Evolutionary conservation across 352 stramenopile genomes (phyloP), one percentile per base, ranked within the genome.

Genomic region (Pythium sp.): DNA sequence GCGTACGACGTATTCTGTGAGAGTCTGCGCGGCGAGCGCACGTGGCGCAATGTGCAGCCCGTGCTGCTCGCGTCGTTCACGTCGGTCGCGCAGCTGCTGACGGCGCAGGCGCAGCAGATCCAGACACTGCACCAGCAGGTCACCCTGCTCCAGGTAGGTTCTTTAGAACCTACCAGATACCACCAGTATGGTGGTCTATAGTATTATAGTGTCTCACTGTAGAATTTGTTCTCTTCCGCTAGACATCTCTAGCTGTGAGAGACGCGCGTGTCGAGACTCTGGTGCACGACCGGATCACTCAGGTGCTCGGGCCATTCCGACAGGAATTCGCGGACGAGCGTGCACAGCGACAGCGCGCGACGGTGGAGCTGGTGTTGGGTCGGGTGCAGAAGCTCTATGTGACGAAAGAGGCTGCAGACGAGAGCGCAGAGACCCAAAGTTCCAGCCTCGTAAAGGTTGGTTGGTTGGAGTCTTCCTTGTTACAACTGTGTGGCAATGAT

Each of bases 31-130:
- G 75, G 60, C 34, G 82, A 88, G 58, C 74, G 80, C 43, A 74
- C 82, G 43, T 92, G 84, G 86, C 64, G 75, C 28, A 94, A 94
- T 58, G 77, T 91, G 43, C 86, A 92, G 59, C 54, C 64, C 9
- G 75, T 86, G 18, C 59, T 94, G 24, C 69, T 73, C 2, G 68
- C 71, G 46, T 77, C 79, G 14, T 80, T 93, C n/a, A 51, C 28
- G 18, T 46, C 71, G 7, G 62, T 92, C 9, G 77, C 68, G 12
- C 60, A 61, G n/a, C 65, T 87, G 57, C 66, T 90, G 18, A 65
- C 46, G 14, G 65, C 67, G 28, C 86, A 92, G 66, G 61, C 62
- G 15, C 67, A 67, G 58, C 61, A 68, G 24, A 28, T 86, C 36
- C 62, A 74, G 20, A 32, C 43, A 9, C 28, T 71, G 47, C 55